A percentile compares a stretch with the other conserved stretches of the same genome.
Conservation (phyloP, 2,329 filamentous ascomycete genomes). For the Dothiorella sarmentorum region DNA sequence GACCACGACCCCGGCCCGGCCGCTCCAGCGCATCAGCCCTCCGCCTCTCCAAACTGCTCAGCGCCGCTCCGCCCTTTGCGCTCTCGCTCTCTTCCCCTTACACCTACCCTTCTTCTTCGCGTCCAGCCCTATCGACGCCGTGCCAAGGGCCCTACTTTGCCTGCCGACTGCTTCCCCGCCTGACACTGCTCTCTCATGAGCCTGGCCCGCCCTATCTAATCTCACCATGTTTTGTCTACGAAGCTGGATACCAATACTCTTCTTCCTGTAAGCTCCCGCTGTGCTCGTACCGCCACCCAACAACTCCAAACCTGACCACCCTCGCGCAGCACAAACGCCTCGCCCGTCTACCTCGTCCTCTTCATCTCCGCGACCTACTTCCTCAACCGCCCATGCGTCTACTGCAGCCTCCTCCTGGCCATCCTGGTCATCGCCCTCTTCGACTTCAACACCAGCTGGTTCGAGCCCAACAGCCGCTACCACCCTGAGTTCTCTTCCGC, state of each 20-base stretch:
- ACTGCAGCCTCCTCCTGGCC: conserved; percentile 92
- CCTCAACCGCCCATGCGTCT: conserved; percentile 93
- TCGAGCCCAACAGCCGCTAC: conserved; percentile 55
- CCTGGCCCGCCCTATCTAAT: conserved; percentile 4
- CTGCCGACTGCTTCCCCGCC: neutral
- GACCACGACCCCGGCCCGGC: neutral
- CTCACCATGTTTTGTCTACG: conserved; percentile 63
- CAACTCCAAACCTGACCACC: conserved; percentile 19
- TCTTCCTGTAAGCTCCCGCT: conserved; percentile 51
- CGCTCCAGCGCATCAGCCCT: conserved; percentile 12
- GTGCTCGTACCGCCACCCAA: neutral
- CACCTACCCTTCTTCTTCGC: neutral
- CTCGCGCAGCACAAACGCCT: conserved; percentile 43
- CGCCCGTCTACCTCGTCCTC: conserved; percentile 49
- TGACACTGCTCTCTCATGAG: neutral
- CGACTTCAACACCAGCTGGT: conserved; percentile 90
- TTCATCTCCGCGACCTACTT: conserved; percentile 85
- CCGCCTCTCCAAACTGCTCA: neutral
- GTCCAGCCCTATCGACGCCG: neutral
- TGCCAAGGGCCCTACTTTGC: neutral
- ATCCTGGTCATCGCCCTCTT: conserved; percentile 96
- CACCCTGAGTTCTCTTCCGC: conserved; percentile 2
- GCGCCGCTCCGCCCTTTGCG: neutral
- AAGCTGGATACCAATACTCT: conserved; percentile 52
- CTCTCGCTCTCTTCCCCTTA: neutral